These are phyloP conservation scores for Trichoderma parareesei DNA, from an alignment of 495 filamentous ascomycete genomes.

Conservation along the genomic window DNA sequence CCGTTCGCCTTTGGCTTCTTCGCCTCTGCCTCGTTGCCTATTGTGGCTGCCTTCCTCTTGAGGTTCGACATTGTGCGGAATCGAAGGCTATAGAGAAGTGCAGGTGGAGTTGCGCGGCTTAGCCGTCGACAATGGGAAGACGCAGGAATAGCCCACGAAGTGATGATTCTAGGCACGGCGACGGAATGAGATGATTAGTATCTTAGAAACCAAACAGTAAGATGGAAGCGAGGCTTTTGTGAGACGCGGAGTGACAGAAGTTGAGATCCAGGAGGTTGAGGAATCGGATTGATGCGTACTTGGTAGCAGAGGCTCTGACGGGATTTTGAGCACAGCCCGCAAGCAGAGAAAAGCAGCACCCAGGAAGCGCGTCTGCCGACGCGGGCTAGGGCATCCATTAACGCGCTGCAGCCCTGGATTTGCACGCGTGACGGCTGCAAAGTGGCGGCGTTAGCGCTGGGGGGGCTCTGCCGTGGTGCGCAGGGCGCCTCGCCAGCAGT, in stretches of 20 bases:
- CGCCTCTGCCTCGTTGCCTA: constrained; percentile 34
- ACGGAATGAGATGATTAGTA: neutral
- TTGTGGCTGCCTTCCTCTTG: constrained; percentile 61
- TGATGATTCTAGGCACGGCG: neutral
- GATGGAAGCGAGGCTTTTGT: neutral
- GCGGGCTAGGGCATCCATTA: neutral
- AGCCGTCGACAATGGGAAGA: neutral
- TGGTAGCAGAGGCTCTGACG: neutral
- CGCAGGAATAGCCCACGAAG: neutral
- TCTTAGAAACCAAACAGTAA: neutral
- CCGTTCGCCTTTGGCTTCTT: constrained; percentile 68
- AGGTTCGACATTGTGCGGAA: constrained; percentile 36
- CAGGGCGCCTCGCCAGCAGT: neutral
- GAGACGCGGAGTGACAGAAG: neutral
- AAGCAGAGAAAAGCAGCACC: neutral
- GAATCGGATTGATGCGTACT: neutral
- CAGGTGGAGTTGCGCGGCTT: constrained; percentile 1
- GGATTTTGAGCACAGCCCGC: neutral
- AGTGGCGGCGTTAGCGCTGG: constrained; percentile 8
- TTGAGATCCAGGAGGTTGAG: neutral
- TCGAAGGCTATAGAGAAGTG: neutral
- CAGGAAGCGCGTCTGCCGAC: neutral
- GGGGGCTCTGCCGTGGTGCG: neutral
- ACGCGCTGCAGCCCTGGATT: neutral
- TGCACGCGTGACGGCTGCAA: constrained; percentile 1